Evolutionary conservation across 352 stramenopile genomes (phyloP), one percentile per base, ranked within the genome.

Genomic region (Phytopythium chamaehyphon): DNA sequence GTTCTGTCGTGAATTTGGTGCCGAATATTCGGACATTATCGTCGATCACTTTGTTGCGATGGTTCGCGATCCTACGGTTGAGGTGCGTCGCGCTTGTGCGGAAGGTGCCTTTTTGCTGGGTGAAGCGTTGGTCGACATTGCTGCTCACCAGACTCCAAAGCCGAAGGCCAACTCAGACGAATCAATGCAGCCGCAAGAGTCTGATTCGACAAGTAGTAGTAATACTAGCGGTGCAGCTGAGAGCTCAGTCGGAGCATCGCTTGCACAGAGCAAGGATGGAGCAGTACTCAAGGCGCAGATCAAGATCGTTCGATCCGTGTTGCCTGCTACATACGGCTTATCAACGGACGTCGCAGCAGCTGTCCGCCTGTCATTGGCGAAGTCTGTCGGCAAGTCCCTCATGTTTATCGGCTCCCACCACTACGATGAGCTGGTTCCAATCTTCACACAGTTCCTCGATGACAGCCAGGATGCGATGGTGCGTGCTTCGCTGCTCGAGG

Each of bases 41-140:
- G 81, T 95, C 31, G 83, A 95, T 51, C 83, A 95, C 66, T 95
- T 93, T 55, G 76, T 95, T 16, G 85, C 65, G 10, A 89, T 95
- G 66, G 69, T 87, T 31, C 64, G 76, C 21, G 84, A 95, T 57
- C 76, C 76, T 24, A 95, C 83, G n/a, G 83, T 95, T 9, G 84
- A 95, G 64, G 86, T 95, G 51, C 78, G 84, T 33, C 75, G 71
- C 36, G 83, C 80, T 0, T 91, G 80, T 53, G 82, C 79, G 11
- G 82, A 91, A 51, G 64, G 63, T 15, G 64, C 74, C 15, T 93
- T 84, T 51, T 47, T 81, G 36, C 62, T 95, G 31, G 78, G 78
- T 11, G 70, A 77, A 9, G 78, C 79, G 16, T 52, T 95, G 36
- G 50, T 83, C 40, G 65, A 78, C 24, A 70, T 86, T 33, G 76